phyloP scores from a whole-genome alignment of 192 early-diverging fungal species.

The Backusella tuberculispora region DNA sequence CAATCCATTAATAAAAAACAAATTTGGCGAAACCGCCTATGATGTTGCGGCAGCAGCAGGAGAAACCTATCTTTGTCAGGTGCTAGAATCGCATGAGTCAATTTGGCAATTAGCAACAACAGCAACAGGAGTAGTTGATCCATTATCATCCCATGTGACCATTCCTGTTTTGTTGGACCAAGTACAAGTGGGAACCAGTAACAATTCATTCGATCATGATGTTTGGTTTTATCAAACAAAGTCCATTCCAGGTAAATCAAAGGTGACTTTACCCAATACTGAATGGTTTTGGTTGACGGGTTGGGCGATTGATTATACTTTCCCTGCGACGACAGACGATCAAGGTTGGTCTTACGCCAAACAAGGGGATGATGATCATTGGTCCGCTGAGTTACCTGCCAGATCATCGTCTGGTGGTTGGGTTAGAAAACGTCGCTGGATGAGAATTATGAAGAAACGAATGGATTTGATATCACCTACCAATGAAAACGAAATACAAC shows the following conservation, averaged over 20 bases:
- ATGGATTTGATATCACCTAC: not conserved
- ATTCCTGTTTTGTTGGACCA: constrained; percentile 1
- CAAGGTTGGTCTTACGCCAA: constrained; percentile 11
- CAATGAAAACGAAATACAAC: not conserved
- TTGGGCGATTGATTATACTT: not conserved
- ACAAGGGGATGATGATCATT: not conserved
- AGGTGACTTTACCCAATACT: not conserved
- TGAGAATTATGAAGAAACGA: constrained; percentile 16
- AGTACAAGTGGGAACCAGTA: not conserved
- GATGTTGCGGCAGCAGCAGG: constrained; percentile 71
- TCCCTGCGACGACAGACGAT: not conserved
- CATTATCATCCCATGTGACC: constrained; percentile 6
- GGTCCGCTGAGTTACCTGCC: constrained; percentile 1
- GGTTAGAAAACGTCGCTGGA: not conserved
- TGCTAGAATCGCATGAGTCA: constrained; percentile 61
- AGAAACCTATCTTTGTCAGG: constrained; percentile 62
- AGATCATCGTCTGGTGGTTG: not conserved
- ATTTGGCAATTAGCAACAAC: constrained; percentile 26
- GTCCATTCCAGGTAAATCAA: not conserved
- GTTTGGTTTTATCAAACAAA: not conserved
- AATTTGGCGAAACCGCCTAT: constrained; percentile 68
- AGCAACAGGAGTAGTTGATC: not conserved
- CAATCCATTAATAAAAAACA: constrained; percentile 62
- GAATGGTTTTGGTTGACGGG: constrained; percentile 17
- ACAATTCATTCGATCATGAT: not conserved